Percentiles rank a stretch among this genome's conserved stretches.
phyloP scores from a whole-genome alignment of 441 rosid species.

The Arabidopsis hybrid region DNA sequence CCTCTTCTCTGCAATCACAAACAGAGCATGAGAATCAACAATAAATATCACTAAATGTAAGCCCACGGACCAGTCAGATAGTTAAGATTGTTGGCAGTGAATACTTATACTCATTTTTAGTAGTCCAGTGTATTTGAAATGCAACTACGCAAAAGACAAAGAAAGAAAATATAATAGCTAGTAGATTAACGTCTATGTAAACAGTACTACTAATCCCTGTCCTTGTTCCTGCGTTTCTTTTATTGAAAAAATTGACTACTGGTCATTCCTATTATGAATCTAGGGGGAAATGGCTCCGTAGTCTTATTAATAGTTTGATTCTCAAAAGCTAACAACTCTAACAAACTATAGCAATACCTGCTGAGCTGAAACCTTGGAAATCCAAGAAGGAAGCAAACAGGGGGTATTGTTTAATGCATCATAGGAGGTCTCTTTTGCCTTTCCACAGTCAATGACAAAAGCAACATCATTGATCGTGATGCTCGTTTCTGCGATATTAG shows the following conservation, averaged over 20 bases:
- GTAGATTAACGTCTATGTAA: background rate
- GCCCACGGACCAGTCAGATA: background rate
- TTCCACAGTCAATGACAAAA: conserved; percentile 96
- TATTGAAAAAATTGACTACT: background rate
- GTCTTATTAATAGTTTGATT: background rate
- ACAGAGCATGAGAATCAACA: conserved; percentile 31
- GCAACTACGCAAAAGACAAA: background rate
- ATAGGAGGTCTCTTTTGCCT: conserved; percentile 93
- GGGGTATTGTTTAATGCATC: conserved; percentile 96
- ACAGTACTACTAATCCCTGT: background rate
- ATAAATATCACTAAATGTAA: background rate
- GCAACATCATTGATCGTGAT: conserved; percentile 90
- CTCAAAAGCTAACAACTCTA: conserved; percentile 28
- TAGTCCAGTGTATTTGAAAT: background rate
- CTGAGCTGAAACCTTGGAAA: conserved; percentile 89
- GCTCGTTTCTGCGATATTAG: conserved; percentile 97
- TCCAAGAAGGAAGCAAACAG: conserved; percentile 95
- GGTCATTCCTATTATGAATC: background rate
- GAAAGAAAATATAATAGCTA: background rate
- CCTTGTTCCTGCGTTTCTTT: background rate
- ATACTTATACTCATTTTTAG: background rate
- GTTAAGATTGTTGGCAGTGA: background rate
- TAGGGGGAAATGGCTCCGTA: background rate
- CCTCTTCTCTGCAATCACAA: conserved; percentile 79
- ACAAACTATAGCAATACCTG: conserved; percentile 62